phyloP scores from a whole-genome alignment of 768 basidiomycete genomes.

The Erythrobasidium yunnanense region DNA sequence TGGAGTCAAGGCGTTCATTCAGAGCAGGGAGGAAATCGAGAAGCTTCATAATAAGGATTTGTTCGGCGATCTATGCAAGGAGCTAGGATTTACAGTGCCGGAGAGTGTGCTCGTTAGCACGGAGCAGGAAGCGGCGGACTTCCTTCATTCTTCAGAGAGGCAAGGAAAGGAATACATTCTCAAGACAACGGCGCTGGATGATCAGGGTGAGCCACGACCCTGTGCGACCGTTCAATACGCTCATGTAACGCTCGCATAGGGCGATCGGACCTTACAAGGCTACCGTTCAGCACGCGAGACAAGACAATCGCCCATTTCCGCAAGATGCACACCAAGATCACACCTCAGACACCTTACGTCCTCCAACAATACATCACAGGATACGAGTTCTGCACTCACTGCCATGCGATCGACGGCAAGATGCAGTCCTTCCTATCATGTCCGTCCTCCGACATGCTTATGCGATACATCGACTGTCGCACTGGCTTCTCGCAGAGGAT shows the following conservation, averaged over 20 bases:
- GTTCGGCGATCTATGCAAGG: slow-evolving; percentile 39
- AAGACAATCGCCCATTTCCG: slow-evolving; percentile 11
- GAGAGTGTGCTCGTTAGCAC: slow-evolving; percentile 36
- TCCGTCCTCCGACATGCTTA: slow-evolving; percentile 43
- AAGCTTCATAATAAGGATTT: slow-evolving; percentile 41
- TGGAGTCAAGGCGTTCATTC: slow-evolving; percentile 39
- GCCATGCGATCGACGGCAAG: slow-evolving; percentile 39
- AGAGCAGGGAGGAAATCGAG: slow-evolving; percentile 38
- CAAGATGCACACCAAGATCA: slow-evolving; percentile 29
- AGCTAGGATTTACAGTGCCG: slow-evolving; percentile 38
- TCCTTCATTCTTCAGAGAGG: slow-evolving; percentile 25
- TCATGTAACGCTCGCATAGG: slow-evolving; percentile 27
- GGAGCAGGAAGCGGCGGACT: slow-evolving; percentile 34
- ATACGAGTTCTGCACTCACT: slow-evolving; percentile 43
- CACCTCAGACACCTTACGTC: slow-evolving; percentile 39
- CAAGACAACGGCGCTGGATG: slow-evolving; percentile 41
- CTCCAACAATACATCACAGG: slow-evolving; percentile 42
- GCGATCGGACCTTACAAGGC: slow-evolving; percentile 32
- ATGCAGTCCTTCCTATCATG: slow-evolving; percentile 41
- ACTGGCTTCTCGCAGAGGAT: slow-evolving; percentile 31
- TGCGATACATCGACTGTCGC: slow-evolving; percentile 41
- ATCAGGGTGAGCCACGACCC: slow-evolving; percentile 33
- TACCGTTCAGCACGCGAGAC: neutral
- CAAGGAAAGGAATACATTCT: slow-evolving; percentile 33
- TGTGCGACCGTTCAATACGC: neutral